Evolutionary conservation across 345 rosid species (phyloP).

Genomic region (Eucalyptus caleyi): DNA sequence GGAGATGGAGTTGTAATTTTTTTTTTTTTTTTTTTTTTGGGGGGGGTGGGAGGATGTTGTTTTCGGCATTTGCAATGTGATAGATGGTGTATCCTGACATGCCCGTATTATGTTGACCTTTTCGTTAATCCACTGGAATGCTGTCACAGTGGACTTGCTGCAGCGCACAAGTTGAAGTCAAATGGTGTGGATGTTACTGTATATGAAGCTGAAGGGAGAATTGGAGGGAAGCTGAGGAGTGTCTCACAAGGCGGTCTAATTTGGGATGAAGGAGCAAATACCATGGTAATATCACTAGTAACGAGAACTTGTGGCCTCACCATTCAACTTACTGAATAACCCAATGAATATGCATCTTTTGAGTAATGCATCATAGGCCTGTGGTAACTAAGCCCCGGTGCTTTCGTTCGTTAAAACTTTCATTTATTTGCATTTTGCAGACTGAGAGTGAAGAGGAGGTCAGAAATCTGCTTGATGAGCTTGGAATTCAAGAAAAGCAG

Average conservation of each 20-base stretch:
- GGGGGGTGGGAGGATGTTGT: neutral
- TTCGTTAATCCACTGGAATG: neutral
- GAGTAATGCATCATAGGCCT: neutral
- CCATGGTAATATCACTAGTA: conserved; percentile 38
- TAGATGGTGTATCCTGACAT: neutral
- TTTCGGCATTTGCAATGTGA: neutral
- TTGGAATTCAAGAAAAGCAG: conserved; percentile 70
- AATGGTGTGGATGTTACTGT: conserved; percentile 65
- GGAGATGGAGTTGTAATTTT: neutral
- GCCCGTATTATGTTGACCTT: neutral
- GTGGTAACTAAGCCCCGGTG: neutral
- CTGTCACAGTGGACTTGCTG: conserved; percentile 67
- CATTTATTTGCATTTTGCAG: conserved; percentile 17
- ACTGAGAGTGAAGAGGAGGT: conserved; percentile 81
- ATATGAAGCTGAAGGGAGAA: conserved; percentile 75
- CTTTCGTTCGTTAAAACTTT: neutral
- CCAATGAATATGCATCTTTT: neutral
- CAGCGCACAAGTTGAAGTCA: conserved; percentile 84
- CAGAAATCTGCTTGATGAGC: conserved; percentile 54
- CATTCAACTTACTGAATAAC: neutral
- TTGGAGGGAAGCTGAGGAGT: conserved; percentile 84
- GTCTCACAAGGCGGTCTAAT: conserved; percentile 40
- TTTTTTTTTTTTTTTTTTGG: neutral
- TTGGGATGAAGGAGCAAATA: conserved; percentile 98
- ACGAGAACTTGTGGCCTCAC: neutral